phyloP scores from a whole-genome alignment of 2,329 filamentous ascomycete species.

The Apiospora marii region DNA sequence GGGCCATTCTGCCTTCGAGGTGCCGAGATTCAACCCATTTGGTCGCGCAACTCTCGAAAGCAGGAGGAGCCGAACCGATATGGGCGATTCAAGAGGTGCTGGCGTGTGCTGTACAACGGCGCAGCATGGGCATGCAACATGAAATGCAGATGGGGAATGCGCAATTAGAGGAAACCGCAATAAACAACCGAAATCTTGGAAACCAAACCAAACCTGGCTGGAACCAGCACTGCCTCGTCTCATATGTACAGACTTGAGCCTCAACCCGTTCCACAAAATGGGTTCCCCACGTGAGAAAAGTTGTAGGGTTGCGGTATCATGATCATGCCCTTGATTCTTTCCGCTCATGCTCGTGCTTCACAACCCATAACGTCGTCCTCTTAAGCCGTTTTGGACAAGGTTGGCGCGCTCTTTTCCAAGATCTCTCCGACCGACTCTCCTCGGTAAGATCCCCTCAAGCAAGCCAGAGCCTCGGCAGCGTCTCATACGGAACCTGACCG shows the following conservation, averaged over 20 bases:
- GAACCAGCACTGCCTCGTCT: slow-evolving; percentile 20
- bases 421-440: slow-evolving; percentile 10
- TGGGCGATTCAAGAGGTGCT: background rate
- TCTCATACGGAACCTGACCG: slow-evolving; percentile 4
- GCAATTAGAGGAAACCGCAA: slow-evolving; percentile 14
- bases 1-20: slow-evolving; percentile 1
- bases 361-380: background rate
- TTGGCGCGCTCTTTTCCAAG: background rate
- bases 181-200: slow-evolving; percentile 16
- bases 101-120: background rate
- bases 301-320: slow-evolving; percentile 14
- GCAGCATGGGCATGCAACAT: background rate
- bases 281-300: slow-evolving; percentile 19
- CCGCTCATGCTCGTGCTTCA: slow-evolving; percentile 10
- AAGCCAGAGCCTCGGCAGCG: slow-evolving; percentile 12
- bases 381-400: slow-evolving; percentile 10
- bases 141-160: background rate
- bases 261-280: slow-evolving; percentile 17
- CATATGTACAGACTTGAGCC: slow-evolving; percentile 16
- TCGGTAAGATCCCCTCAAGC: background rate
- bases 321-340: slow-evolving; percentile 18
- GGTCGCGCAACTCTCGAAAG: background rate
- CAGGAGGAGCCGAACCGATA: slow-evolving; percentile 19
- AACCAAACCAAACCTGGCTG: slow-evolving; percentile 22
- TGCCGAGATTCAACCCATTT: background rate